Evolutionary conservation across 768 basidiomycete genomes (phyloP), one percentile per base, ranked within the genome.

Genomic region (Pulveroboletus frians): DNA sequence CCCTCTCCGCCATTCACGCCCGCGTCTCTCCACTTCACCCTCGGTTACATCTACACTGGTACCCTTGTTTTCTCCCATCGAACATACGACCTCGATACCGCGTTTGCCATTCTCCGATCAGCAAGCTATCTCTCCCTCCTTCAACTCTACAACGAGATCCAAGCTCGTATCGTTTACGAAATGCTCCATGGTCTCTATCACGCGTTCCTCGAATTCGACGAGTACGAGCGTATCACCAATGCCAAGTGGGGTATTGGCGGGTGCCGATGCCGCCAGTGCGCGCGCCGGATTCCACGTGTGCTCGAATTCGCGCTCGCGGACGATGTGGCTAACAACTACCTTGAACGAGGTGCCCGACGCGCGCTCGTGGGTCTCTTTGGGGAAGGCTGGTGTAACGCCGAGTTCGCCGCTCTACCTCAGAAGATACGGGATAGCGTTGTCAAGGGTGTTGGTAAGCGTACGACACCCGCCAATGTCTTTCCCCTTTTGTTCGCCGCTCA

Each of bases 1-100:
- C 91, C 90, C 2, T 91, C 86, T 0, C 93, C 95, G 0, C 93
- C 94, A 0, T 98, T 98, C 69, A 95, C 95, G 0, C 91, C 94
- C 0, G 88, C 94, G 1, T 89, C 92, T 0, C 75, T 96, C 5
- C 91, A 95, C 64, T 97, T 97, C 65, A 91, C 91, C 34, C 79
- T 97, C 40, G 92, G 92, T 3, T 97, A 87, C 70, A 82, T 98
- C 39, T 98, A 98, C 62, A 90, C 92, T 5, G 96, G 95, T 37
- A 95, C 92, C 4, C 85, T 98, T 39, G 75, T 85, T 26, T 96
- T 98, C 66, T 92, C 90, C 4, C 88, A 97, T 59, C 77, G 95
- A 13, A 84, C 89, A 1, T 96, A 92, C 69, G 95, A 98, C 71
- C 83, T 98, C 57, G 77, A 84, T 38, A 97, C 93, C 14, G 88